phyloP scores from a whole-genome alignment of 257 asterid species.

The Solanum sparsipilum region DNA sequence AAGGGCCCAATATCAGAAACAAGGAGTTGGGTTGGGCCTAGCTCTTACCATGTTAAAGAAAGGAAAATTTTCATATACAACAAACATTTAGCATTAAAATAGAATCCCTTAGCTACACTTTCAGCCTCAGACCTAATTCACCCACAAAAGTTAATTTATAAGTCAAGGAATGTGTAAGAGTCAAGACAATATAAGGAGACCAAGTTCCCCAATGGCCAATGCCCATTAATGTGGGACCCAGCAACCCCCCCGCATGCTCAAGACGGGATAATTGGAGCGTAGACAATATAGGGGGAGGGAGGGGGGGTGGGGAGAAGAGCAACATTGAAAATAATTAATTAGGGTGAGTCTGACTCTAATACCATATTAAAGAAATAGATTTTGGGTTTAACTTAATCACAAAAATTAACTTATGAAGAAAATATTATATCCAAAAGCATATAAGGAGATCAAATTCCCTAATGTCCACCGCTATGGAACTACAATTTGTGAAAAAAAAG shows the following conservation, averaged over 20 bases:
- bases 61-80: no score
- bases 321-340: no score
- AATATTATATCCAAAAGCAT: not conserved
- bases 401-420: no score
- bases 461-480: not conserved
- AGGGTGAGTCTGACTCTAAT: no score
- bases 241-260: not conserved
- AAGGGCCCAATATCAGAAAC: not conserved
- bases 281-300: no score
- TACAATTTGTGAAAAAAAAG: not conserved
- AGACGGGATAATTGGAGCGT: no score
- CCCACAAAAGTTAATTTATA: not conserved
- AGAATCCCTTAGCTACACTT: no score
- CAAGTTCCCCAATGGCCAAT: not conserved
- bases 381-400: no score
- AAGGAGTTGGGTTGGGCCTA: not conserved
- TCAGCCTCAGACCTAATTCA: rapidly evolving
- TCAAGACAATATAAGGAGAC: not conserved
- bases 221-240: not conserved
- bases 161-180: not conserved
- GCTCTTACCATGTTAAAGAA: not conserved
- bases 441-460: not conserved
- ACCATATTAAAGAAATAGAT: not conserved
- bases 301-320: no score
- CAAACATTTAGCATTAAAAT: no score